Evolutionary conservation across 2,329 filamentous ascomycete genomes (phyloP).

Genomic region (Xylaria sp.): DNA sequence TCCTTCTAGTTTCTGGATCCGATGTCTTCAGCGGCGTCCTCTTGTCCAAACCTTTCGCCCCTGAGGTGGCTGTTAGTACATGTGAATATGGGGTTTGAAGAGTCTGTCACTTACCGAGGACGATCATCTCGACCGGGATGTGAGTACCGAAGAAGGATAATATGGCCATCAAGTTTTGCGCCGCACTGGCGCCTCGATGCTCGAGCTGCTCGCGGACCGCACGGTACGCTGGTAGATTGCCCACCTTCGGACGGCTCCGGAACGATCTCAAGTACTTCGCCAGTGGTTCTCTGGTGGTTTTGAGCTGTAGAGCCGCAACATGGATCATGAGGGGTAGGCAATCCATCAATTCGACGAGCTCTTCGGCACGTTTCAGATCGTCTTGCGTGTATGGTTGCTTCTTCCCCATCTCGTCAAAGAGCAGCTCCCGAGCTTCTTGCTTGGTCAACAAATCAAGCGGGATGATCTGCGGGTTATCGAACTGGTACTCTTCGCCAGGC

Average conservation of each 20-base stretch:
- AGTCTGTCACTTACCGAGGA: constrained; percentile 48
- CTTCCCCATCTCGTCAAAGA: constrained; percentile 66
- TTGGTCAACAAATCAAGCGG: constrained; percentile 57
- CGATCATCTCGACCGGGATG: constrained; percentile 67
- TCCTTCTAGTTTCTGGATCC: constrained; percentile 41
- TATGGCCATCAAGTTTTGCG: constrained; percentile 66
- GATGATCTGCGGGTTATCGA: constrained; percentile 61
- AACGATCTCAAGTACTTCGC: constrained; percentile 63
- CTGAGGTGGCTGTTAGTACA: constrained; percentile 34
- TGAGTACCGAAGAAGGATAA: constrained; percentile 67
- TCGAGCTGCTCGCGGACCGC: constrained; percentile 54
- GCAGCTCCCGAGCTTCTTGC: constrained; percentile 60
- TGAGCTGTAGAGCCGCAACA: constrained; percentile 64
- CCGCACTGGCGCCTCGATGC: constrained; percentile 50
- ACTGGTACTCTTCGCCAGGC: constrained; percentile 56
- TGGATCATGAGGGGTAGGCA: constrained; percentile 70
- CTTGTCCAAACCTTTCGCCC: constrained; percentile 49
- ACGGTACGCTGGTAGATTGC: constrained; percentile 50
- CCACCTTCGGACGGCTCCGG: constrained; percentile 57
- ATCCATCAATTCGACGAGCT: constrained; percentile 65
- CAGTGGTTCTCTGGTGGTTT: constrained; percentile 62
- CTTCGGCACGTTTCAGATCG: constrained; percentile 59
- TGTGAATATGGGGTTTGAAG: background rate
- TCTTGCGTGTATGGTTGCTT: constrained; percentile 55
- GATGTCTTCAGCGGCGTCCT: constrained; percentile 49